A percentile compares a stretch with the other conserved stretches of the same genome.
Evolutionary conservation across 2,329 filamentous ascomycete species (phyloP).

Genomic region (Ampelomyces quisqualis): DNA sequence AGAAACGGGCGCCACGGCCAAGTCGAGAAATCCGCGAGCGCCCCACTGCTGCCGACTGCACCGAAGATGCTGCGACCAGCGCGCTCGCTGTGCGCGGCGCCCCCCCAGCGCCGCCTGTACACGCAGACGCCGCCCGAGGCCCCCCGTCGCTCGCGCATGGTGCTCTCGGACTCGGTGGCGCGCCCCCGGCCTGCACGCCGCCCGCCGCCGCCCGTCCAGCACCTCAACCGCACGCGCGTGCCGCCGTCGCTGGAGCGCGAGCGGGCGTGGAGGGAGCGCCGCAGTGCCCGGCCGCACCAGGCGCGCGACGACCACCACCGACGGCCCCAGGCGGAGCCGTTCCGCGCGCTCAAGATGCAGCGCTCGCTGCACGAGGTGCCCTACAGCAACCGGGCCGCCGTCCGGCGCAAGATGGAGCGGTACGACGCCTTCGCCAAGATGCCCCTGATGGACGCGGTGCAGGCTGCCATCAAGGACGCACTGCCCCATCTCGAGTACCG

Average conservation of each 20-base stretch:
- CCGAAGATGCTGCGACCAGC: slow-evolving; percentile 8
- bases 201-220: slow-evolving; percentile 34
- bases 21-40: not conserved
- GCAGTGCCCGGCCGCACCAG: slow-evolving; percentile 9
- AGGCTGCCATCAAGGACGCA: slow-evolving; percentile 73
- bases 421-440: slow-evolving; percentile 82
- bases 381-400: slow-evolving; percentile 65
- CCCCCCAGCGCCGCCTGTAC: slow-evolving; percentile 35
- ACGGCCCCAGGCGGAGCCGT: slow-evolving; percentile 51
- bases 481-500: slow-evolving; percentile 73
- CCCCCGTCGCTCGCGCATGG: slow-evolving; percentile 52
- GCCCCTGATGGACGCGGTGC: slow-evolving; percentile 68
- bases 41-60: too few species aligned
- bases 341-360: slow-evolving; percentile 94
- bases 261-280: slow-evolving; percentile 12
- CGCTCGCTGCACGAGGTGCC: slow-evolving; percentile 72
- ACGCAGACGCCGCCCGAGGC: slow-evolving; percentile 25
- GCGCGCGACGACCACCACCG: slow-evolving; percentile 24
- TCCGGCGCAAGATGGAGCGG: slow-evolving; percentile 63
- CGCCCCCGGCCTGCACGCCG: slow-evolving; percentile 23
- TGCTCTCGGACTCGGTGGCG: slow-evolving; percentile 47
- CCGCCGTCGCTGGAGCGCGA: slow-evolving; percentile 26
- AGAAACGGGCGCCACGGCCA: slow-evolving; percentile 18
- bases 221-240: slow-evolving; percentile 38
- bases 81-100: slow-evolving; percentile 24